Evolutionary conservation across 164 flowering plant genomes (phyloP).

Genomic region (Annona cherimola): DNA sequence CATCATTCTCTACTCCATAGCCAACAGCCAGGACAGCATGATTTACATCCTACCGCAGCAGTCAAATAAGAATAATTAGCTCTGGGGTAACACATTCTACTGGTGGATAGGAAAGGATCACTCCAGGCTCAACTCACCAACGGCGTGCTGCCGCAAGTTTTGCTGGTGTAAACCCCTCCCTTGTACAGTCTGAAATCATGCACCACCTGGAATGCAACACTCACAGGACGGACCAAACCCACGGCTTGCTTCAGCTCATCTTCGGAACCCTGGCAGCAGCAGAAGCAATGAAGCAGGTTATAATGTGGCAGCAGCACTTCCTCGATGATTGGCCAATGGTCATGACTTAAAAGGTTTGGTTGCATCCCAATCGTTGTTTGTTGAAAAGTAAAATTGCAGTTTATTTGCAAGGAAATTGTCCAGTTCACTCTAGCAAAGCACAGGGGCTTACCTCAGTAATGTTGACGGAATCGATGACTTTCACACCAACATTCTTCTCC

Average conservation of each 20-base stretch:
- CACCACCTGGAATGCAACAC: conserved; percentile 87
- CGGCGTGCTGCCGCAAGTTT: conserved; percentile 63
- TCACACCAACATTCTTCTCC: conserved; percentile 58
- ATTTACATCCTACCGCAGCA: conserved; percentile 79
- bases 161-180: conserved; percentile 82
- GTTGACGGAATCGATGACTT: conserved; percentile 74
- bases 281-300: background rate
- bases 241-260: conserved; percentile 95
- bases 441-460: conserved; percentile 55
- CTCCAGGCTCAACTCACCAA: conserved; percentile 46
- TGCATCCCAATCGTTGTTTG: background rate
- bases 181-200: conserved; percentile 59
- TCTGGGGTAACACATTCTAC: background rate
- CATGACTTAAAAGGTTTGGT: background rate
- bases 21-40: conserved; percentile 99
- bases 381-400: no score
- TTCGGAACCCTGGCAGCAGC: conserved; percentile 77
- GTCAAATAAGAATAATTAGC: background rate
- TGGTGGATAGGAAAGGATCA: no score
- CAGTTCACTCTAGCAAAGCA: background rate
- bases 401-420: background rate
- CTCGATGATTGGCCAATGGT: background rate
- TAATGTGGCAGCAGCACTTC: background rate
- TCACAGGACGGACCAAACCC: conserved; percentile 77
- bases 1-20: conserved; percentile 76